Base-by-base conservation (phyloP, 2,329 filamentous ascomycete species). In the Colletotrichum neosansevieriae region DNA sequence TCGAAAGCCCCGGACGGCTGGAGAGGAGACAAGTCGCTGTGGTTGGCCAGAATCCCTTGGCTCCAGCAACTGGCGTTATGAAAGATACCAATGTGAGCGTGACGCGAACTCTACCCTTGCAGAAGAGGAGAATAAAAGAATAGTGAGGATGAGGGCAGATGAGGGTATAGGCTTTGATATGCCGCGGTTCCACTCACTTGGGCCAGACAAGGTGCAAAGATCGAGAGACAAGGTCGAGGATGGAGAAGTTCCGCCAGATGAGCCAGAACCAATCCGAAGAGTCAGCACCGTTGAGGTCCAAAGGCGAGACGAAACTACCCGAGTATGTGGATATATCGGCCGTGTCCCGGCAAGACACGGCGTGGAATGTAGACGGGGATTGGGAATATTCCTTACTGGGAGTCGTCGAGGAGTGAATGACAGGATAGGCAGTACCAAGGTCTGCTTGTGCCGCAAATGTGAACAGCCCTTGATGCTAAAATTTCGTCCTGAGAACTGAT, bases 161-260 rank as follows among this genome's bases (percentile, higher is more conserved):
- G 40, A 38, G 24, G 47, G 17, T 44, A 15, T 15, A 36, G 42
- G 47, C 47, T 38, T 65, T 44, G 40, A 65, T 59, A 24, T 68
- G 61, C 61, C 61, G 61, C 24, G 53, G 63, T 65, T 50, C 54
- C 65, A 65, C 61, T 65, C 32, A 59, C 38, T 59, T 56, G 54
- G 54, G 38, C 58, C 47, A 29, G 47, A 65, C 54, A 65, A 65
- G 47, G 40, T 54, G 61, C 13, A 19, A 32, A 65, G 54, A 59
- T 59, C 47, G 54, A 65, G 49, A 44, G 61, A 59, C 61, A 54
- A 19, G 62, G 54, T 53, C 45, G 59, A 44, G 29, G n/a, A 45
- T 24, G 36, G 51, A 15, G 45, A 63, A 13, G 19, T 58, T 58
- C 36, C 15, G 44, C 34, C 38, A 63, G 59, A 67, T 58, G 44